Conservation (phyloP, 1,284 basidiomycete species). For the Rhodotorula mucilaginosa region DNA sequence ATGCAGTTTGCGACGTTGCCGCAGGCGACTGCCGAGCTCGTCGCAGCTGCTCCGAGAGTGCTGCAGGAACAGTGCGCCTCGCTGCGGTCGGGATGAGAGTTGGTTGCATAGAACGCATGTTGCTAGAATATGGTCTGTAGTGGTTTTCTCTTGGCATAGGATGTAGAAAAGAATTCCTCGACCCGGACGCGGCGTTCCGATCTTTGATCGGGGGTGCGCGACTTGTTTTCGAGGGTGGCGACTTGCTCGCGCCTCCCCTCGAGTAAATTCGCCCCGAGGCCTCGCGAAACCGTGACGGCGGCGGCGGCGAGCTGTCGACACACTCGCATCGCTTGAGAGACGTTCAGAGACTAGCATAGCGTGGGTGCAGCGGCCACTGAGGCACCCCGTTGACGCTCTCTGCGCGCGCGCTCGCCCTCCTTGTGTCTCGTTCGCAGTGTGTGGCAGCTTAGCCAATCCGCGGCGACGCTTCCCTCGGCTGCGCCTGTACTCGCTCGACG, state of each 20-base stretch:
- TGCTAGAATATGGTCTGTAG: too few species aligned
- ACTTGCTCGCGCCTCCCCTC: too few species aligned
- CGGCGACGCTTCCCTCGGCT: neutral
- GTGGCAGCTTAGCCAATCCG: neutral
- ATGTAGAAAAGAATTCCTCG: too few species aligned
- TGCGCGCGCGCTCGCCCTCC: neutral
- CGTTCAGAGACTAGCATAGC: neutral
- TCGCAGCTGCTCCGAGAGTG: neutral
- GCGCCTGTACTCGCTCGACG: neutral
- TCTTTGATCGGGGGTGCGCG: too few species aligned
- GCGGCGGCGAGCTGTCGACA: too few species aligned
- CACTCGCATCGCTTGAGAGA: neutral
- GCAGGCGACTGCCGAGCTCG: neutral
- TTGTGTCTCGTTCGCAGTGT: neutral
- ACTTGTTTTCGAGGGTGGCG: too few species aligned
- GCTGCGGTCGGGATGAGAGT: neutral
- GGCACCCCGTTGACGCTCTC: neutral
- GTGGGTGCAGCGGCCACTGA: slow-evolving; percentile 1
- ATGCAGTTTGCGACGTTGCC: slow-evolving; percentile 50
- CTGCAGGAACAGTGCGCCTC: slow-evolving; percentile 3
- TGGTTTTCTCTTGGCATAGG: too few species aligned
- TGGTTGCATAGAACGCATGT: too few species aligned
- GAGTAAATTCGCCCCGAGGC: too few species aligned
- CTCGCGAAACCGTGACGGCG: too few species aligned
- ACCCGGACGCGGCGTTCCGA: too few species aligned